Base-by-base conservation (phyloP, 345 rosid genomes). In the Ailanthus altissimus region DNA sequence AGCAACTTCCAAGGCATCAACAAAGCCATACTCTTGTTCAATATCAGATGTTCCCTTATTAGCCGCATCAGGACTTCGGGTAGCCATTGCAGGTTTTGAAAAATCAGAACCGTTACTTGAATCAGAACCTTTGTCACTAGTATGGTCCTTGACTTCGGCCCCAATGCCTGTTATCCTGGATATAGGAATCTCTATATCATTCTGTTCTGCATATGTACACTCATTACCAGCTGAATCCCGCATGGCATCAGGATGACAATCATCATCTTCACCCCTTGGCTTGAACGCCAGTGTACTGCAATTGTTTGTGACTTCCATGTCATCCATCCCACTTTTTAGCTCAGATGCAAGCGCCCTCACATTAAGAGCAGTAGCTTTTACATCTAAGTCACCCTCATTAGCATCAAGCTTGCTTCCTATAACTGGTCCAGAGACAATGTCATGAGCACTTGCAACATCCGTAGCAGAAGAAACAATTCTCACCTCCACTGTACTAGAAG, bases 1-100 rank as follows among this genome's bases (percentile, higher is more conserved):
- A 78, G 99, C 98, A 28, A 93, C 90, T 81, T 92, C 97, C 64
- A 96, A 82, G 76, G 99, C 95, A 89, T 96, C 99, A 82, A 90
- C 84, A 20, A 92, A 85, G 73, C 95, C 97, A 81, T 87, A 89
- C 56, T 96, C 99, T 21, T 79, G 81, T 42, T 84, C 91, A 73
- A 86, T 81, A 77, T 88, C 90, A 63, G 93, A 83, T 25, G 83
- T 85, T 73, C 81, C 84, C 75, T 73, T 78, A 72, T 88, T 84
- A 60, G 64, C 84, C 13, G 74, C 77, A 70, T 85, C 88, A 65
- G 85, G 85, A 77, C 87, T 81, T 38, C 40, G 85, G 47, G 72
- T 77, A 70, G 77, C 76, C 45, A 57, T 76, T 62, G 75, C 73
- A 12, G 87, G 69, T 78, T 80, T 89, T 36, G 88, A 86, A 70